These are phyloP conservation scores for Globisporangium megalacanthum DNA, from an alignment of 352 stramenopile species.

Conservation along the genomic window DNA sequence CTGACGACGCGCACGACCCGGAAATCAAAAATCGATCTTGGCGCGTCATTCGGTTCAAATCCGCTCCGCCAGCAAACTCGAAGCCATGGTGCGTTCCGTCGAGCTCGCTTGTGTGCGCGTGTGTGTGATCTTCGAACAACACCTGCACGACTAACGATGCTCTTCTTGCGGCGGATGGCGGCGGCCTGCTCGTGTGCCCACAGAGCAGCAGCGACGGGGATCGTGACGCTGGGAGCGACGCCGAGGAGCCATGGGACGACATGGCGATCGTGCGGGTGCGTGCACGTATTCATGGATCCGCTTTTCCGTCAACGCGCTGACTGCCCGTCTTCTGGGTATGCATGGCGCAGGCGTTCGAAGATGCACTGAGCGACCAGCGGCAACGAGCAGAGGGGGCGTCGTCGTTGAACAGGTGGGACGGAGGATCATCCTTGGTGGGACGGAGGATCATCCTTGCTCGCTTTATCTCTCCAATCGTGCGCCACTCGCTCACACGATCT, in stretches of 20 bases:
- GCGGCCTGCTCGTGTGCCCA: background rate
- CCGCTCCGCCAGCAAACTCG: too few relatives aligned
- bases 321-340: background rate
- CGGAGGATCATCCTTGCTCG: too few relatives aligned
- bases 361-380: constrained; percentile 47
- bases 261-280: constrained; percentile 72
- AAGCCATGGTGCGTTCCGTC: background rate
- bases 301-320: too few relatives aligned
- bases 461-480: too few relatives aligned
- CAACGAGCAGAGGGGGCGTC: constrained; percentile 4
- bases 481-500: too few relatives aligned
- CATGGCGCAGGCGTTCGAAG: constrained; percentile 56
- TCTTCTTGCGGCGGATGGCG: background rate
- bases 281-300: background rate
- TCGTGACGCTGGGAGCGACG: constrained; percentile 12
- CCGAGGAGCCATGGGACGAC: constrained; percentile 73
- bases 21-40: too few relatives aligned
- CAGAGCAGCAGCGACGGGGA: constrained; percentile 44
- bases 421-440: too few relatives aligned
- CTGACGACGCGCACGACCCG: too few relatives aligned
- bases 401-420: background rate
- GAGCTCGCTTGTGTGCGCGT: background rate
- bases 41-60: too few relatives aligned
- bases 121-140: background rate
- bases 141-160: background rate